phyloP scores from a whole-genome alignment of 176 grass and related monocot genomes.

The Typha latifolia region DNA sequence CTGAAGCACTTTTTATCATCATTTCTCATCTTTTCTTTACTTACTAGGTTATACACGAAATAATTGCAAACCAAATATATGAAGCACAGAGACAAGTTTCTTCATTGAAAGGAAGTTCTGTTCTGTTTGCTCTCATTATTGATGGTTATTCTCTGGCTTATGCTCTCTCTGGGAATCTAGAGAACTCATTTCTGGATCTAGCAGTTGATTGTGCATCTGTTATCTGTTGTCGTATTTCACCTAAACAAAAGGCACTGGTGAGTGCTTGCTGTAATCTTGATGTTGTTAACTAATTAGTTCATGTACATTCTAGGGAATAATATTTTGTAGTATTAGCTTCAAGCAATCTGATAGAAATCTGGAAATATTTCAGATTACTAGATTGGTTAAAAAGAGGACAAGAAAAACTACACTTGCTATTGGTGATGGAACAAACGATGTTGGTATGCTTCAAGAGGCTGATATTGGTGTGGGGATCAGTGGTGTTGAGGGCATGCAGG shows the following conservation, averaged over 20 bases:
- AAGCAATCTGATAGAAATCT: neutral
- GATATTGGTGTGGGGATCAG: too few species aligned
- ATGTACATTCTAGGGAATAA: neutral
- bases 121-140: conserved; percentile 71
- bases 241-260: conserved; percentile 95
- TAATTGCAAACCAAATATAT: conserved; percentile 41
- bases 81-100: conserved; percentile 35
- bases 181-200: conserved; percentile 54
- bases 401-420: conserved; percentile 67
- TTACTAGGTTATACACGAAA: conserved; percentile 47
- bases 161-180: conserved; percentile 44
- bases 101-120: conserved; percentile 12
- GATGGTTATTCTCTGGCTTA: conserved; percentile 82
- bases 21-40: conserved; percentile 9
- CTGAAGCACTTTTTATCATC: too few species aligned
- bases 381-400: conserved; percentile 63
- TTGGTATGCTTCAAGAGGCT: conserved; percentile 96
- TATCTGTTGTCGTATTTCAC: conserved; percentile 90
- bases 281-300: neutral
- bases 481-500: conserved; percentile 97
- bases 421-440: conserved; percentile 89
- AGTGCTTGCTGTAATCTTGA: conserved; percentile 4
- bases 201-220: conserved; percentile 56
- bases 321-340: conserved; percentile 3
- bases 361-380: conserved; percentile 45